phyloP scores from a whole-genome alignment of 495 filamentous ascomycete species.

The Hypoxylon cercidicola region DNA sequence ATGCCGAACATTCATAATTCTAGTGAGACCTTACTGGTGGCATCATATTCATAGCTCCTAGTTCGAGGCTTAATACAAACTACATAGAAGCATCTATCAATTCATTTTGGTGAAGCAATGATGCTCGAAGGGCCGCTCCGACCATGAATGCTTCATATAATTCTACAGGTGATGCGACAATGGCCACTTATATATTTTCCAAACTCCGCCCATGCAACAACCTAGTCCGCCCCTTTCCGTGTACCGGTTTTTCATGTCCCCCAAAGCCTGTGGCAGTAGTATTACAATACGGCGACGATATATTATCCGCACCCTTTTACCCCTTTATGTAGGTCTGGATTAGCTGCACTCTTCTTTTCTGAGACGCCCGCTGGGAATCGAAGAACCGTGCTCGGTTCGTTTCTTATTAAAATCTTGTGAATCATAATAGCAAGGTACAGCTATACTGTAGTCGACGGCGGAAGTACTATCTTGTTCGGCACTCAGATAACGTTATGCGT shows the following conservation, averaged over 20 bases:
- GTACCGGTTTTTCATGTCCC: slow-evolving; percentile 15
- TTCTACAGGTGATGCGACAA: slow-evolving; percentile 24
- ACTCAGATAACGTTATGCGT: slow-evolving; percentile 49
- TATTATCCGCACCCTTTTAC: slow-evolving; percentile 6
- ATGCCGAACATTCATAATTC: no score
- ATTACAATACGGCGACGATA: slow-evolving; percentile 20
- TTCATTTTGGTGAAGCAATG: not conserved
- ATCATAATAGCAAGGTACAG: slow-evolving; percentile 22
- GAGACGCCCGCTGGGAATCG: slow-evolving; percentile 4
- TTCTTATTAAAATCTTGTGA: slow-evolving; percentile 22
- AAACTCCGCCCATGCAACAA: slow-evolving; percentile 43
- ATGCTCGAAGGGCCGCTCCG: slow-evolving; percentile 6
- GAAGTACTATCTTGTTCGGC: not conserved
- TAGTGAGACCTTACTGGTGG: no score
- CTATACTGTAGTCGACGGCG: not conserved
- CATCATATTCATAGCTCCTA: no score
- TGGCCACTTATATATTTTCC: slow-evolving; percentile 30
- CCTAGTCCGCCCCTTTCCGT: slow-evolving; percentile 3
- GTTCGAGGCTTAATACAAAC: slow-evolving; percentile 1
- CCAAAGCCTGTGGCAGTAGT: not conserved
- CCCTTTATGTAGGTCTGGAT: slow-evolving; percentile 15
- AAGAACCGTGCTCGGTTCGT: slow-evolving; percentile 8
- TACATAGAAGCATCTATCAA: slow-evolving; percentile 11
- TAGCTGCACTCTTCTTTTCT: slow-evolving; percentile 2
- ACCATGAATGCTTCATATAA: slow-evolving; percentile 7